These are phyloP conservation scores for Aspergillus steynii DNA, from an alignment of 495 filamentous ascomycete genomes.

Conservation along the genomic window DNA sequence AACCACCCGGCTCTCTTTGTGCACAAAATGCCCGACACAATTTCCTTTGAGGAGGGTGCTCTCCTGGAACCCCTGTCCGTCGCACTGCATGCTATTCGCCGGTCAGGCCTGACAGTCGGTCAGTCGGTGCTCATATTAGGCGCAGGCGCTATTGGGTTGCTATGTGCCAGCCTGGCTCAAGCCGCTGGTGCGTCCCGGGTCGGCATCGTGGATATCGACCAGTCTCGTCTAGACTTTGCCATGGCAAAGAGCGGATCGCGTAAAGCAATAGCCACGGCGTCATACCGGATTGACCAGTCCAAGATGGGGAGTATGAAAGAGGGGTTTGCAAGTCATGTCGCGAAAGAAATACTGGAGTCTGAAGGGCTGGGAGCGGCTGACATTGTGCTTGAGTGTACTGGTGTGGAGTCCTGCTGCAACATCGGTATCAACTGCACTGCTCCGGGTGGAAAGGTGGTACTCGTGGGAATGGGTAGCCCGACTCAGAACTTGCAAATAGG, in stretches of 20 bases:
- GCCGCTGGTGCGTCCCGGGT: conserved; percentile 64
- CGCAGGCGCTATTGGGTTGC: conserved; percentile 68
- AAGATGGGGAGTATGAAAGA: conserved; percentile 30
- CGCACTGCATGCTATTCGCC: conserved; percentile 61
- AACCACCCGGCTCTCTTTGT: conserved; percentile 56
- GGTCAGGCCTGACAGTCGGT: conserved; percentile 35
- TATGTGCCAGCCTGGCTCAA: conserved; percentile 56
- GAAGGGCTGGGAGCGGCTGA: conserved; percentile 58
- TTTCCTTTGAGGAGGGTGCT: conserved; percentile 63
- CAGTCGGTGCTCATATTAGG: conserved; percentile 56
- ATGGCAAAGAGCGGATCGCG: conserved; percentile 48
- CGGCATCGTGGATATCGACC: conserved; percentile 69
- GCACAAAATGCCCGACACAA: conserved; percentile 53
- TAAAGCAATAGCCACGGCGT: not conserved
- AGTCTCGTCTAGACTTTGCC: conserved; percentile 63
- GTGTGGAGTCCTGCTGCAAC: conserved; percentile 72
- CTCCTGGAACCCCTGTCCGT: conserved; percentile 69
- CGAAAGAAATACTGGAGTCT: conserved; percentile 30
- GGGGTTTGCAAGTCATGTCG: conserved; percentile 20
- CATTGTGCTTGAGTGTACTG: conserved; percentile 76
- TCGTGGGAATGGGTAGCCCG: conserved; percentile 7
- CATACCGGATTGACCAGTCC: conserved; percentile 14
- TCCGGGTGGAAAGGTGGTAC: conserved; percentile 70
- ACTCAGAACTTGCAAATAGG: not conserved
- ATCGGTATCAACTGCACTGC: conserved; percentile 69